Conservation (phyloP, 2,329 filamentous ascomycete species). For the Dactylellina cionopaga region DNA sequence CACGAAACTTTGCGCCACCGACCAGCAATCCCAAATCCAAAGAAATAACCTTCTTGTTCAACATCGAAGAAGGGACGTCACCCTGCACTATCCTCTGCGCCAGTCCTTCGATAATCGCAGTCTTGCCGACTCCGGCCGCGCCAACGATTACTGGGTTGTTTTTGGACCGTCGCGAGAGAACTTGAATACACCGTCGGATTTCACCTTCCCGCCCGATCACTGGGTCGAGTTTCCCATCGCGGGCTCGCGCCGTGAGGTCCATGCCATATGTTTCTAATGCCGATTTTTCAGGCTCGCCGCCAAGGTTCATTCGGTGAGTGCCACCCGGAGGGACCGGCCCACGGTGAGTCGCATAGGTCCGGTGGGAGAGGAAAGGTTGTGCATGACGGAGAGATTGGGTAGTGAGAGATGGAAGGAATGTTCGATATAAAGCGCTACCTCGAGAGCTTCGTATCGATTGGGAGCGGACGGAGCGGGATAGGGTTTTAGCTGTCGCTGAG, state of each 20-base stretch:
- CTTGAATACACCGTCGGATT: conserved; percentile 93
- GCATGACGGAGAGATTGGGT: conserved; percentile 35
- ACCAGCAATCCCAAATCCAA: conserved; percentile 92
- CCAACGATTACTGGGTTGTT: conserved; percentile 97
- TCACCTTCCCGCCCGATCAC: conserved; percentile 93
- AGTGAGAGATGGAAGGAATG: conserved; percentile 23
- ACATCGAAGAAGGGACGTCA: conserved; percentile 94
- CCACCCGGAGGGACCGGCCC: conserved; percentile 87
- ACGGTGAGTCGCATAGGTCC: conserved; percentile 65
- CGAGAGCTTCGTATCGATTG: conserved; percentile 22
- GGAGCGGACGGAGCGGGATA: conserved; percentile 37
- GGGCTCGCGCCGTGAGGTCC: conserved; percentile 85
- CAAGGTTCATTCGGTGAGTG: conserved; percentile 91
- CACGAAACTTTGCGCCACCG: conserved; percentile 92
- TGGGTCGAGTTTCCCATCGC: conserved; percentile 89
- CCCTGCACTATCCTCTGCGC: conserved; percentile 89
- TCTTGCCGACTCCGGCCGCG: conserved; percentile 90
- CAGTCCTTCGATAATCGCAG: conserved; percentile 88
- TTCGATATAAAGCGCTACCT: conserved; percentile 4
- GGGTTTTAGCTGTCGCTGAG: conserved; percentile 35
- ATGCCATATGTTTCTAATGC: conserved; percentile 91
- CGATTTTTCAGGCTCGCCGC: conserved; percentile 79
- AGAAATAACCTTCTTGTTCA: conserved; percentile 88
- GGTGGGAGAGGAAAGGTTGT: conserved; percentile 55
- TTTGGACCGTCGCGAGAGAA: conserved; percentile 90